Conservation (phyloP, 805 yeast species). For the Saccharomycopsis microspora region DNA sequence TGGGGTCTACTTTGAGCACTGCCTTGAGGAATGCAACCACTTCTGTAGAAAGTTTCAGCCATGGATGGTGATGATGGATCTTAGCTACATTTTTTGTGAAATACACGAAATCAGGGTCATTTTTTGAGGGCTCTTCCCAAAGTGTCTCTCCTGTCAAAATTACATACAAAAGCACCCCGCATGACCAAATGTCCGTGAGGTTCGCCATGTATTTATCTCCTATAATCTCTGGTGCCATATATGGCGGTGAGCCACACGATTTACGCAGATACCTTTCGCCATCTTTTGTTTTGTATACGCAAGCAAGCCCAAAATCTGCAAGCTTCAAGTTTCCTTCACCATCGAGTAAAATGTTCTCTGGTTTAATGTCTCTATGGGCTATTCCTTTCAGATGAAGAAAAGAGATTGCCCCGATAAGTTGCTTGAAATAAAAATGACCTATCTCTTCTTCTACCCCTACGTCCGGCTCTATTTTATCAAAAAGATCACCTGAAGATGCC, state of each 20-base stretch:
- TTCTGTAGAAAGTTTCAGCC: slow-evolving; percentile 40
- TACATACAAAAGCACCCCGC: slow-evolving; percentile 54
- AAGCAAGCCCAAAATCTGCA: slow-evolving; percentile 72
- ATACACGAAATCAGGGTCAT: slow-evolving; percentile 36
- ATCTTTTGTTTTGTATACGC: slow-evolving; percentile 37
- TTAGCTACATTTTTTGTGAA: slow-evolving; percentile 36
- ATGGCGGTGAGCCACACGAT: slow-evolving; percentile 66
- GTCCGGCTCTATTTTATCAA: slow-evolving; percentile 72
- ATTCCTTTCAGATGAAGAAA: slow-evolving; percentile 54
- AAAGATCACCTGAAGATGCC: slow-evolving; percentile 66
- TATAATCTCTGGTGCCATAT: slow-evolving; percentile 66
- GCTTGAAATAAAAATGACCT: slow-evolving; percentile 60
- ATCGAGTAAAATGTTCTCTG: slow-evolving; percentile 58
- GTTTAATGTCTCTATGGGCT: slow-evolving; percentile 59
- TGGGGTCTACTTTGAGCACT: slow-evolving; percentile 38
- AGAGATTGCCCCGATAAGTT: slow-evolving; percentile 47
- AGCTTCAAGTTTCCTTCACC: slow-evolving; percentile 53
- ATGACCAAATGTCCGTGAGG: slow-evolving; percentile 55
- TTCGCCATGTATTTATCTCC: slow-evolving; percentile 44
- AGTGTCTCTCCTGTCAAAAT: slow-evolving; percentile 56
- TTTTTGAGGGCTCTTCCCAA: slow-evolving; percentile 53
- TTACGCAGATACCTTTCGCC: slow-evolving; percentile 39
- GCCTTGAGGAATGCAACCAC: slow-evolving; percentile 41
- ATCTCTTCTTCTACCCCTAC: slow-evolving; percentile 54
- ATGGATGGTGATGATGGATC: slow-evolving; percentile 29